Evolutionary conservation across 306 rosid genomes (phyloP), one percentile per base, ranked within the genome.

Genomic region (Argentina anserina): DNA sequence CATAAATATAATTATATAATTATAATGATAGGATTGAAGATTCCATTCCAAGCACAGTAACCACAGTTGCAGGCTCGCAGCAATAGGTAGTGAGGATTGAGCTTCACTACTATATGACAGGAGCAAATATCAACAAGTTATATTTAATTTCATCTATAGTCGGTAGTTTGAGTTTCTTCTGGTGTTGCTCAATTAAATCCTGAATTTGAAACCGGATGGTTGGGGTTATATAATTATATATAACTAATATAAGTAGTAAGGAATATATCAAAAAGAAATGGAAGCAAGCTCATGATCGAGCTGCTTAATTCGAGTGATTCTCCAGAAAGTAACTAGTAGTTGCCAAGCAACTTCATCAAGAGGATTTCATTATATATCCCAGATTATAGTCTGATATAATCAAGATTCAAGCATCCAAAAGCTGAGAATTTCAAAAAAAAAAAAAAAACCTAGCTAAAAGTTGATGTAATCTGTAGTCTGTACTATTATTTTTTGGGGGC

Each of bases 131-230:
- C 59, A 14, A 52, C 28, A 52, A 12, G 29, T 52, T 10, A 52
- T 21, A 14, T 21, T 25, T 52, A 21, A 52, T 43, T 43, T 14
- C 26, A 3, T 52, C 23, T 18, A 20, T 20, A 47, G 25, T 23
- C n/a, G n/a, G n/a, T n/a, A n/a, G n/a, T 52, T 52, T 52, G 59
- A 21, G 29, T 52, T 52, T 52, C 59, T 52, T 52, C 59, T 52
- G 58, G 58, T 52, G 29, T 3, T 9, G 59, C 9, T 52, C 28
- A 21, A 52, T 52, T 25, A 9, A 52, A 21, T 3, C 29, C 21
- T 52, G 59, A 52, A 52, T 14, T 52, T 52, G 29, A 47, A 47
- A 47, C 55, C 42, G 13, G 49, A 42, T 42, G 46, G 46, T 15
- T 17, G 8, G 8, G 1, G 52, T 8, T 17, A 46, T 42, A 2